phyloP scores from a whole-genome alignment of 129 eudicot genomes.

The Artemisia argyi region DNA sequence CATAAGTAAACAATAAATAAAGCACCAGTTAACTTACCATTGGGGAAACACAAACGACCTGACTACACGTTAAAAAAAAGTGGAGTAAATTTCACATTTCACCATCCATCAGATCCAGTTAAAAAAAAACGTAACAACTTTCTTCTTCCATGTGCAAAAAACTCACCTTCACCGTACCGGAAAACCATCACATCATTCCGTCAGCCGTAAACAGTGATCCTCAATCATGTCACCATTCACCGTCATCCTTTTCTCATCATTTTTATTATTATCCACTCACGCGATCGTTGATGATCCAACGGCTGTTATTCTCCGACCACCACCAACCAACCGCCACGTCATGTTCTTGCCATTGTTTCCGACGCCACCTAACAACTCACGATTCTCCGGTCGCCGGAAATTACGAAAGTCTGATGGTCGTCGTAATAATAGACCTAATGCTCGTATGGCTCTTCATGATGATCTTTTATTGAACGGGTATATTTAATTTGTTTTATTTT shows the following conservation, averaged over 20 bases:
- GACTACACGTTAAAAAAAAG: neutral
- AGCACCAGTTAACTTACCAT: neutral
- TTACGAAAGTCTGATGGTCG: slow-evolving; percentile 41
- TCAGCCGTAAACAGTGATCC: too few species aligned
- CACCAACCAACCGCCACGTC: slow-evolving; percentile 37
- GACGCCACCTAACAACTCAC: slow-evolving; percentile 33
- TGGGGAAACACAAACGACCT: neutral
- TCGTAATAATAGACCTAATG: slow-evolving; percentile 40
- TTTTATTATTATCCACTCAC: neutral
- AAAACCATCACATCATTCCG: too few species aligned
- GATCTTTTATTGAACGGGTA: slow-evolving; percentile 89
- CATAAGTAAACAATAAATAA: too few species aligned
- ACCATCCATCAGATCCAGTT: too few species aligned
- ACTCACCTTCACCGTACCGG: too few species aligned
- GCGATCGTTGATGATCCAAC: slow-evolving; percentile 30
- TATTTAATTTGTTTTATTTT: neutral
- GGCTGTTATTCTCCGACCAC: slow-evolving; percentile 30
- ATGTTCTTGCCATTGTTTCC: slow-evolving; percentile 59
- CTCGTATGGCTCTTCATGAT: slow-evolving; percentile 91
- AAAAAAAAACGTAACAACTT: too few species aligned
- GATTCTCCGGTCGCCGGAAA: slow-evolving; percentile 49
- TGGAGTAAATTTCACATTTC: too few species aligned
- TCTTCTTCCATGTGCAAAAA: too few species aligned
- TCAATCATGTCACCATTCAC: too few species aligned
- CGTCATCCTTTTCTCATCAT: too few species aligned